These are phyloP conservation scores for Lenwebbia sp. DNA, from an alignment of 345 rosid genomes.

Conservation along the genomic window DNA sequence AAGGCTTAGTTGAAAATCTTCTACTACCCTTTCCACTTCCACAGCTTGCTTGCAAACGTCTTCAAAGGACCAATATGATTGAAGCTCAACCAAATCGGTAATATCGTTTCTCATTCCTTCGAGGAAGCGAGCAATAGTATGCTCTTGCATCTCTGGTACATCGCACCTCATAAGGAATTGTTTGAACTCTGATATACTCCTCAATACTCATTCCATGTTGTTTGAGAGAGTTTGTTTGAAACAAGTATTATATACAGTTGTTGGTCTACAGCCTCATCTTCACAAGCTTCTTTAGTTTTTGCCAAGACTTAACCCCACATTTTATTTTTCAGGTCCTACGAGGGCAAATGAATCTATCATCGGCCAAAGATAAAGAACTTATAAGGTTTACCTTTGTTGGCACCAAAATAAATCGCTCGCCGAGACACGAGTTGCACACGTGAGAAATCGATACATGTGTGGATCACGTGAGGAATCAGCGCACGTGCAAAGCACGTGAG, in stretches of 20 bases:
- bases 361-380: too few relatives aligned
- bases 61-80: neutral
- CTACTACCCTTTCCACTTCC: too few relatives aligned
- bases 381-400: too few relatives aligned
- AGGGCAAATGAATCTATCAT: too few relatives aligned
- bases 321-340: too few relatives aligned
- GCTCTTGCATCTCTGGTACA: neutral
- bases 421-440: too few relatives aligned
- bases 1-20: too few relatives aligned
- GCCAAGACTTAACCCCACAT: neutral
- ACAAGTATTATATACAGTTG: neutral
- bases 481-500: too few relatives aligned
- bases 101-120: neutral
- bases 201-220: neutral
- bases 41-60: neutral
- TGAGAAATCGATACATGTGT: too few relatives aligned
- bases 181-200: neutral
- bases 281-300: neutral
- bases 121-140: neutral
- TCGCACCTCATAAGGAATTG: neutral
- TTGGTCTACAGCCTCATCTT: too few relatives aligned
- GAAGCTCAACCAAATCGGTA: neutral
- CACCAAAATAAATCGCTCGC: too few relatives aligned
- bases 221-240: neutral
- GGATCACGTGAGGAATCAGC: too few relatives aligned